Conservation (phyloP, 495 filamentous ascomycete species). For the Pyrenula aspistea region DNA sequence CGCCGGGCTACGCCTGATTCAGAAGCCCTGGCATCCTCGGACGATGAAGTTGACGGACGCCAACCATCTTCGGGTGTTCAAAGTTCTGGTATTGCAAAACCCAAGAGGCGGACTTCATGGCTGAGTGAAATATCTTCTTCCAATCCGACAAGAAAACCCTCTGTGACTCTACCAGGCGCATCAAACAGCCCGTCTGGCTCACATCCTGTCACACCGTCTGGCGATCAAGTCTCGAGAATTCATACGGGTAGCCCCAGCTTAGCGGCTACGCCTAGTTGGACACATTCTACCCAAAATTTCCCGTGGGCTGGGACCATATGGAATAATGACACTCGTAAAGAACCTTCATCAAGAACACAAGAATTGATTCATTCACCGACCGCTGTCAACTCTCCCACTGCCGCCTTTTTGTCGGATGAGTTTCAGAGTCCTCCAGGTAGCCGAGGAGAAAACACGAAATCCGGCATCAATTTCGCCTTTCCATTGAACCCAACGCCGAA, state of each 20-base stretch:
- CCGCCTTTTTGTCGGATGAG: constrained; percentile 30
- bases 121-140: constrained; percentile 36
- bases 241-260: constrained; percentile 20
- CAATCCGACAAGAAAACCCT: constrained; percentile 31
- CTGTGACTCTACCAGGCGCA: constrained; percentile 25
- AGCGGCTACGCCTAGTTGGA: constrained; percentile 44
- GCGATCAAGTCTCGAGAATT: constrained; percentile 33
- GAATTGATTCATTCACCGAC: constrained; percentile 72
- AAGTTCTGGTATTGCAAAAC: constrained; percentile 24
- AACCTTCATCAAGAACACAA: constrained; percentile 58
- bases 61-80: constrained; percentile 20
- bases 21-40: constrained; percentile 83
- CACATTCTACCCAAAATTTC: constrained; percentile 44
- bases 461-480: constrained; percentile 71
- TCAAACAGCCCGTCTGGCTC: constrained; percentile 67
- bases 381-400: constrained; percentile 43
- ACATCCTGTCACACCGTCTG: constrained; percentile 61
- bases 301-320: constrained; percentile 69
- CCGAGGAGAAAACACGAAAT: constrained; percentile 42
- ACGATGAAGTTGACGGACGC: constrained; percentile 60
- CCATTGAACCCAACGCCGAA: constrained; percentile 85
- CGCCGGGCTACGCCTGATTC: constrained; percentile 84
- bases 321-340: constrained; percentile 62
- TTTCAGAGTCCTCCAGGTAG: constrained; percentile 39
- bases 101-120: constrained; percentile 41